Percentiles rank a stretch among this genome's conserved stretches.
Conservation (phyloP, 148 eudicot species). For the Silene latifolia region DNA sequence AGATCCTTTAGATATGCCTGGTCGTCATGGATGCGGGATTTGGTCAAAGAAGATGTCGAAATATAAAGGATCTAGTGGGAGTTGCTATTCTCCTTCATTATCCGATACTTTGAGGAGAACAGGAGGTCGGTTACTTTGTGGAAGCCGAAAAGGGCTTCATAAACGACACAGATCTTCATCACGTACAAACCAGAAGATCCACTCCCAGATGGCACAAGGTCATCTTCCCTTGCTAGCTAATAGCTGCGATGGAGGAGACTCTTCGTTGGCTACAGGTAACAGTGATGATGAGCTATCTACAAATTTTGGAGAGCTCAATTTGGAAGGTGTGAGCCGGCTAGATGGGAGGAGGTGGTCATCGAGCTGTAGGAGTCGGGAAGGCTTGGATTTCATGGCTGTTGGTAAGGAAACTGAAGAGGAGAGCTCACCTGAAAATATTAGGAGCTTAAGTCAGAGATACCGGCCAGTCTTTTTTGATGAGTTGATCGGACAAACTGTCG, state of each 20-base stretch:
- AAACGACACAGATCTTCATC: slow-evolving; percentile 41
- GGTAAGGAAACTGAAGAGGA: slow-evolving; percentile 59
- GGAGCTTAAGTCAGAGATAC: slow-evolving; percentile 82
- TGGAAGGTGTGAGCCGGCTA: slow-evolving; percentile 86
- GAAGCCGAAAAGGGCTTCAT: slow-evolving; percentile 45
- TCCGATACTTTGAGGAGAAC: slow-evolving; percentile 79
- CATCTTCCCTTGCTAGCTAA: slow-evolving; percentile 68
- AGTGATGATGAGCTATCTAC: slow-evolving; percentile 78
- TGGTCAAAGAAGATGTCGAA: slow-evolving; percentile 89
- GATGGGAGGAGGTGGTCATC: slow-evolving; percentile 97
- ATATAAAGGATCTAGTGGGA: slow-evolving; percentile 54
- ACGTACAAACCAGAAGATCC: slow-evolving; percentile 44
- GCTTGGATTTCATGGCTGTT: slow-evolving; percentile 46
- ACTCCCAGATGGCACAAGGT: slow-evolving; percentile 50
- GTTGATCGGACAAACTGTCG: slow-evolving; percentile 77
- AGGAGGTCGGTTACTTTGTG: slow-evolving; percentile 69
- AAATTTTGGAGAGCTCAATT: slow-evolving; percentile 77
- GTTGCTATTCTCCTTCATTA: slow-evolving; percentile 82
- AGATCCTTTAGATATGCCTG: slow-evolving; percentile 61
- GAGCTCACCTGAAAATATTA: slow-evolving; percentile 56
- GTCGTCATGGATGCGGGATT: slow-evolving; percentile 86
- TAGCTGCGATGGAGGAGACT: slow-evolving; percentile 48
- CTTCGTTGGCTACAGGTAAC: slow-evolving; percentile 55
- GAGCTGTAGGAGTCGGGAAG: slow-evolving; percentile 76
- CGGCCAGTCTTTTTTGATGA: slow-evolving; percentile 89